Base-by-base conservation (phyloP, 495 filamentous ascomycete genomes). In the Astrothelium subdiscretum region DNA sequence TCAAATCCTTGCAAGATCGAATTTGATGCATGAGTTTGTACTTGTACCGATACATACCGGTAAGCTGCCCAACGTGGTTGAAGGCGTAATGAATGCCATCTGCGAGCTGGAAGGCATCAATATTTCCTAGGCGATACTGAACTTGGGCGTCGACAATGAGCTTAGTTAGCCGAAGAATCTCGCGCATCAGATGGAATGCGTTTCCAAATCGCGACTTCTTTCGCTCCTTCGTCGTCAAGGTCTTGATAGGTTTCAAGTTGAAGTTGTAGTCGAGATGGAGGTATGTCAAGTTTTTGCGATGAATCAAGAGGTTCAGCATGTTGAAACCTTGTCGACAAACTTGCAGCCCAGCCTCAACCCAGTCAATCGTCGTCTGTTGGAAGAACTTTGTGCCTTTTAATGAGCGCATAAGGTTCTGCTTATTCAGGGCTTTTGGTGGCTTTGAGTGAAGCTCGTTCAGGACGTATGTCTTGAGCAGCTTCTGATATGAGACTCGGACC, bases 11-110 rank as follows among this genome's bases (percentile, higher is more conserved):
- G 78, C 95, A 99, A 2, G 95, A 94, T 57, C 95, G 91, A 69
- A 99, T 97, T 75, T 99, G 95, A 73, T 99, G 95, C 95, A 99
- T 99, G 38, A 99, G 82, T 79, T 99, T 99, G 78, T 99, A 99
- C 81, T 99, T 99, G 83, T 99, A 99, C 31, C 95, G 89, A 77
- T 99, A 99, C 95, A 99, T 99, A 69, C 95, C 95, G 29, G 95
- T 99, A 59, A 99, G 79, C 76, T 99, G 95, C 58, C 95, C 95
- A 62, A 99, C 95, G 68, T 99, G 95, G 76, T 99, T 99, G 80
- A 99, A 97, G 31, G 95, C 95, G 70, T 97, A 99, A 11, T 97
- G 80, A 61, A 99, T 99, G 73, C 95, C 95, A 73, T 99, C 95
- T 3, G 95, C 95, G 60, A 99, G 85, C 72, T 99, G 95, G 80